Conservation (phyloP, 305 asterid species). For the Stenogyne calaminthoides region DNA sequence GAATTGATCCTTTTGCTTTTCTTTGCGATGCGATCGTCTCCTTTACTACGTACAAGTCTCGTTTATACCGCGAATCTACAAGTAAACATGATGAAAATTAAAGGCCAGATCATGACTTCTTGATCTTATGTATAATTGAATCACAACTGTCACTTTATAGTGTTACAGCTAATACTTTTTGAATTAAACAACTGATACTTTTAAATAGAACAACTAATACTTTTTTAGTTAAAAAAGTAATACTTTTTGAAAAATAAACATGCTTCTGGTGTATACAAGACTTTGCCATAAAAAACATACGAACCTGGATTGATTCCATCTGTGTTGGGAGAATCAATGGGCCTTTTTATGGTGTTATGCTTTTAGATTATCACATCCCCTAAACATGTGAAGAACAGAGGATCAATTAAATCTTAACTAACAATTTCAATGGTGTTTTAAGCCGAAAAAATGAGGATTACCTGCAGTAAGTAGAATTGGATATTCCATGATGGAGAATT, state of each 20-base stretch:
- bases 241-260: too few species aligned
- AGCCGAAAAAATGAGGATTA: not conserved
- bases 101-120: too few species aligned
- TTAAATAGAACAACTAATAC: too few species aligned
- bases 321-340: constrained; percentile 61
- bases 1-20: constrained; percentile 80
- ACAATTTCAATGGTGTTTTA: not conserved
- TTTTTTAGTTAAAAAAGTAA: too few species aligned
- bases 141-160: too few species aligned
- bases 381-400: constrained; percentile 21
- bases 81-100: not conserved
- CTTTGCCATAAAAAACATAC: not conserved
- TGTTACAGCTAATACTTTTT: too few species aligned
- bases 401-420: not conserved
- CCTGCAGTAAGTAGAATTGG: constrained; percentile 84
- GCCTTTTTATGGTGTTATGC: constrained; percentile 63
- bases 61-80: constrained; percentile 70
- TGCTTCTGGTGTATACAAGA: not conserved
- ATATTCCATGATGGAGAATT: constrained; percentile 85
- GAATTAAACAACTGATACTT: too few species aligned
- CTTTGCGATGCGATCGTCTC: constrained; percentile 78
- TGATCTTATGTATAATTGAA: too few species aligned
- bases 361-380: constrained; percentile 59
- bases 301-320: constrained; percentile 87
- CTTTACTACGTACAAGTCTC: constrained; percentile 63